Conservation (phyloP, 2,329 filamentous ascomycete genomes). For the Trichoderma pleuroti region DNA sequence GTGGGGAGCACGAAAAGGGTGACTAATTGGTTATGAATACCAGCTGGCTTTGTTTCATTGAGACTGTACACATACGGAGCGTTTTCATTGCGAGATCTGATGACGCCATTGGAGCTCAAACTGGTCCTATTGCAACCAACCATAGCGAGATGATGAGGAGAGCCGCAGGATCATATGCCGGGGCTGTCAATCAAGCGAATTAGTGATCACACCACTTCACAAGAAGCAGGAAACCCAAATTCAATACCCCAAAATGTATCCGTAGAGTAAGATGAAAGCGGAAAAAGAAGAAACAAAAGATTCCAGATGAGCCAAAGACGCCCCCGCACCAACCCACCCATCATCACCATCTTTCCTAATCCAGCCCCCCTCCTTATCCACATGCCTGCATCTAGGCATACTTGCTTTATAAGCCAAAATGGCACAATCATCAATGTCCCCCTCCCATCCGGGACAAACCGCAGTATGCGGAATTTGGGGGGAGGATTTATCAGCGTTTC, state of each 20-base stretch:
- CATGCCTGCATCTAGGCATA: not conserved
- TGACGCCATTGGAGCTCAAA: not conserved
- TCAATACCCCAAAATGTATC: not conserved
- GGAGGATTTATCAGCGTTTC: not conserved
- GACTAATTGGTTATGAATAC: not conserved
- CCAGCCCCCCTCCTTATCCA: not conserved
- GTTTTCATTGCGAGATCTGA: not conserved
- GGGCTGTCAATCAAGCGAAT: not conserved
- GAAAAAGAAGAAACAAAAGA: not conserved
- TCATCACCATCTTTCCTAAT: not conserved
- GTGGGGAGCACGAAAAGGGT: not conserved
- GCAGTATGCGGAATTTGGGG: not conserved
- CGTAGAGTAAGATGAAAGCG: not conserved
- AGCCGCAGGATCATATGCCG: not conserved
- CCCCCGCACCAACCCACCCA: not conserved
- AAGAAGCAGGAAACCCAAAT: not conserved
- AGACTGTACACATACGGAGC: not conserved
- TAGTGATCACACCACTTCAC: not conserved
- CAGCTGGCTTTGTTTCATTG: not conserved
- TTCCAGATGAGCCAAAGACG: not conserved
- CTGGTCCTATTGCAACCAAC: not conserved
- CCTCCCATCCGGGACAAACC: not conserved
- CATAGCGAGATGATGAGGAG: not conserved
- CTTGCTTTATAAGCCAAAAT: constrained; percentile 14
- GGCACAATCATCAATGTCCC: not conserved